These are phyloP conservation scores for Mycena vulgaris DNA, from an alignment of 768 basidiomycete species.

Conservation along the genomic window DNA sequence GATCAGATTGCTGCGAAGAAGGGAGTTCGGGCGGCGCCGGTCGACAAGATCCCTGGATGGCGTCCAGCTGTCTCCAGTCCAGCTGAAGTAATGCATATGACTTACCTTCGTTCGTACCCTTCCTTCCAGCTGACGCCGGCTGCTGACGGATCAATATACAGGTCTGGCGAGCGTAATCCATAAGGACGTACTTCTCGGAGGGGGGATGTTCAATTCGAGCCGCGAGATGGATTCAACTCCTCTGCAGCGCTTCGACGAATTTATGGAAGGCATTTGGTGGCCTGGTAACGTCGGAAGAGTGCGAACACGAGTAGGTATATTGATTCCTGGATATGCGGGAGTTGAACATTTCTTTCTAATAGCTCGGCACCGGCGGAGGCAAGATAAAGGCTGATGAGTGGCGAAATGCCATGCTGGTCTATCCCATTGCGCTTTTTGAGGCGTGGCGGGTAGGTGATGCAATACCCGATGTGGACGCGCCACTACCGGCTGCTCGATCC, in stretches of 20 bases:
- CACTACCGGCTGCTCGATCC: neutral
- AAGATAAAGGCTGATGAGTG: neutral
- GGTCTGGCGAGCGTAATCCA: conserved; percentile 2
- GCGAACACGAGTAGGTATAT: conserved; percentile 5
- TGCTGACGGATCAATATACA: neutral
- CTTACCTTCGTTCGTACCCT: too few species aligned
- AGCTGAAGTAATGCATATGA: too few species aligned
- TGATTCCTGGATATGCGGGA: too few species aligned
- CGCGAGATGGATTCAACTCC: neutral
- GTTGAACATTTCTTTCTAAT: too few species aligned
- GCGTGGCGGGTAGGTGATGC: conserved; percentile 2
- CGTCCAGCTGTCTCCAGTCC: too few species aligned
- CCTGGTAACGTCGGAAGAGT: conserved; percentile 14
- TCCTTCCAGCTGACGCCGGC: too few species aligned
- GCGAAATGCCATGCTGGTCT: neutral
- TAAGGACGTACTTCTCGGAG: conserved; percentile 6
- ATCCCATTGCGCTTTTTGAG: conserved; percentile 7
- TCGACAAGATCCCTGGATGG: too few species aligned
- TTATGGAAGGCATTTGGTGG: conserved; percentile 5
- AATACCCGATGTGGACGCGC: neutral
- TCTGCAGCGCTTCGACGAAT: neutral
- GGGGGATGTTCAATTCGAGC: conserved; percentile 10
- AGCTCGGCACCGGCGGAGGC: neutral
- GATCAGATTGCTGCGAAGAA: too few species aligned
- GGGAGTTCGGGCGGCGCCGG: too few species aligned